Evolutionary conservation across 345 rosid genomes (phyloP).

Genomic region (Populus alba): DNA sequence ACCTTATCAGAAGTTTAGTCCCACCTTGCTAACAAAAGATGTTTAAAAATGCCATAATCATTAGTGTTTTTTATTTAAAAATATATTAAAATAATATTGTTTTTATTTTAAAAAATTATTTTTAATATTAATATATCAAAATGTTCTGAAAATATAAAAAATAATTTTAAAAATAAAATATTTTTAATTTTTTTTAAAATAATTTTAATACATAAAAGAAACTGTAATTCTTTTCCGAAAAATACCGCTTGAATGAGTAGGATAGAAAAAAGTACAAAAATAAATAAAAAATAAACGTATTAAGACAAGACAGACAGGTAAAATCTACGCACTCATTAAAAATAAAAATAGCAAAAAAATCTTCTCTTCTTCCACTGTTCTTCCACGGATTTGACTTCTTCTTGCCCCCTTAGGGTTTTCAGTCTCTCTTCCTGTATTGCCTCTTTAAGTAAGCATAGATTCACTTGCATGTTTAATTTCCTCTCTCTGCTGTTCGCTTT

Average conservation of each 20-base stretch:
- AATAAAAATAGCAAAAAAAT: constrained; percentile 24
- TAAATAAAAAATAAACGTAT: not conserved
- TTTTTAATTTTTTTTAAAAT: no score
- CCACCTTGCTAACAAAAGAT: rapidly evolving
- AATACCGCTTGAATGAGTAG: no score
- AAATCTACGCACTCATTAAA: constrained; percentile 1
- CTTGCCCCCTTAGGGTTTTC: constrained; percentile 23
- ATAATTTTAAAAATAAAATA: no score
- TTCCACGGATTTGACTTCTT: constrained; percentile 27
- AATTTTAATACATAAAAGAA: no score
- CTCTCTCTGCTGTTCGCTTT: not conserved
- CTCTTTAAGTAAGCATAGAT: constrained; percentile 24
- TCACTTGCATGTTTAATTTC: not conserved
- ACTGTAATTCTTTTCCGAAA: not conserved
- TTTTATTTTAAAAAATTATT: no score
- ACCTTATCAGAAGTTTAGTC: rapidly evolving
- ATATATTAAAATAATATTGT: no score
- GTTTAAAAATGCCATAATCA: no score
- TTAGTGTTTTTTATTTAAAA: no score
- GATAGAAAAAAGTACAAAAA: not conserved
- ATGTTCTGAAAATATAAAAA: no score
- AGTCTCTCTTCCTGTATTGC: not conserved
- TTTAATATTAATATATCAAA: no score
- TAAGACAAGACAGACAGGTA: constrained; percentile 20
- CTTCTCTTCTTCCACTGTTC: constrained; percentile 11